Percentiles rank a stretch among this genome's conserved stretches.
phyloP scores from a whole-genome alignment of 106 monocot species.

The Platanthera zijinensis region DNA sequence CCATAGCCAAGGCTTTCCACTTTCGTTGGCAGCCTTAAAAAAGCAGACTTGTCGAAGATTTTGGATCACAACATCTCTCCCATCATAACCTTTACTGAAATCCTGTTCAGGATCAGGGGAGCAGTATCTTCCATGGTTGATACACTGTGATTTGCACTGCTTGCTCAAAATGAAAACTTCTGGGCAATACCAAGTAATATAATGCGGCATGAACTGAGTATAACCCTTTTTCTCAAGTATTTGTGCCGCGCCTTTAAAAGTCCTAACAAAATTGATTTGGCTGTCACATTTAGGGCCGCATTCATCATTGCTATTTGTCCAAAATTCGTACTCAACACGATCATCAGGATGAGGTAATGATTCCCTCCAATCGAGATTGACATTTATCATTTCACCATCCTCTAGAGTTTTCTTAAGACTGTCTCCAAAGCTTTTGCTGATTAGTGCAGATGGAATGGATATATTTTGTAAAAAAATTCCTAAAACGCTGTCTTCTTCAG shows the following conservation, averaged over 20 bases:
- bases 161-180: conserved; percentile 57
- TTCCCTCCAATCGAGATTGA: conserved; percentile 79
- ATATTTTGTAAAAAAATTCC: conserved; percentile 40
- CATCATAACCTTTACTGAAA: conserved; percentile 64
- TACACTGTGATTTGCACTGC: conserved; percentile 86
- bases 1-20: conserved; percentile 70
- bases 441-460: conserved; percentile 52
- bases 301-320: conserved; percentile 84
- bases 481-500: conserved; percentile 29
- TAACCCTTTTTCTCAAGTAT: conserved; percentile 68
- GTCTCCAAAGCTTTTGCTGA: conserved; percentile 47
- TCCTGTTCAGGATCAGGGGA: conserved; percentile 79
- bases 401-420: conserved; percentile 51
- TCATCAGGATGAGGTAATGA: conserved; percentile 82
- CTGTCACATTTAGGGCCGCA: conserved; percentile 72
- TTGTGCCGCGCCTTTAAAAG: conserved; percentile 67
- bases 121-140: conserved; percentile 79
- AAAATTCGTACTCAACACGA: conserved; percentile 76
- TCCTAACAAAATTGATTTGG: conserved; percentile 79
- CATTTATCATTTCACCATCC: conserved; percentile 46
- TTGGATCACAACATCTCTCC: conserved; percentile 70
- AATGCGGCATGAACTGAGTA: conserved; percentile 73
- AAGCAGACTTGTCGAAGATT: conserved; percentile 70
- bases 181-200: conserved; percentile 87
- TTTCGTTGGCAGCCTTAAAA: conserved; percentile 69